A percentile compares a stretch with the other conserved stretches of the same genome.
These are phyloP conservation scores for Penicillium nordicum DNA, from an alignment of 2,329 filamentous ascomycete species.

Conservation along the genomic window DNA sequence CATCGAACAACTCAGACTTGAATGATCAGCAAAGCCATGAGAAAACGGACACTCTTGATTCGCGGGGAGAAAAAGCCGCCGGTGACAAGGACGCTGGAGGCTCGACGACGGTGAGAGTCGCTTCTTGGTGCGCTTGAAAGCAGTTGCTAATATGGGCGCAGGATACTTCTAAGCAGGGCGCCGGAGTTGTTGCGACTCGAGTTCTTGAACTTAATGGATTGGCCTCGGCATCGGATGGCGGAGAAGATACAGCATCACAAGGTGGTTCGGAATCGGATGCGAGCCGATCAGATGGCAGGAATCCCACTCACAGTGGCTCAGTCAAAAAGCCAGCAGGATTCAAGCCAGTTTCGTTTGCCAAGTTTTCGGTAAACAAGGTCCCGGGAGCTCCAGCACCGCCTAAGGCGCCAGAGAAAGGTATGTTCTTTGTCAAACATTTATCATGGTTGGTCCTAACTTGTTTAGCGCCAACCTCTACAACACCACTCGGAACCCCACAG, in stretches of 20 bases:
- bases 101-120: constrained; percentile 31
- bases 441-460: neutral
- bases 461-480: constrained; percentile 37
- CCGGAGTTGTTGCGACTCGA: constrained; percentile 33
- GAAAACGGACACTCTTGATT: constrained; percentile 18
- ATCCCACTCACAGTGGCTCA: constrained; percentile 47
- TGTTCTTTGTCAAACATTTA: constrained; percentile 4
- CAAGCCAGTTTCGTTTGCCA: constrained; percentile 65
- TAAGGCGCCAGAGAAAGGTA: constrained; percentile 56
- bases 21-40: constrained; percentile 24
- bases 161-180: constrained; percentile 31
- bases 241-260: constrained; percentile 39
- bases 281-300: constrained; percentile 52
- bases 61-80: constrained; percentile 20
- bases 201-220: constrained; percentile 41
- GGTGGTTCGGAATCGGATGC: constrained; percentile 63
- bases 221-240: constrained; percentile 35
- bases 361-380: constrained; percentile 63
- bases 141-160: constrained; percentile 21
- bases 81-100: constrained; percentile 25
- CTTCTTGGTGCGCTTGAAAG: constrained; percentile 8
- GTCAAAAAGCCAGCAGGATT: constrained; percentile 61
- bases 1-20: constrained; percentile 26
- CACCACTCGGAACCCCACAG: constrained; percentile 38
- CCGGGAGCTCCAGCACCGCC: constrained; percentile 50